phyloP scores from a whole-genome alignment of 192 early-diverging fungal species.

The Umbelopsis isabellina region DNA sequence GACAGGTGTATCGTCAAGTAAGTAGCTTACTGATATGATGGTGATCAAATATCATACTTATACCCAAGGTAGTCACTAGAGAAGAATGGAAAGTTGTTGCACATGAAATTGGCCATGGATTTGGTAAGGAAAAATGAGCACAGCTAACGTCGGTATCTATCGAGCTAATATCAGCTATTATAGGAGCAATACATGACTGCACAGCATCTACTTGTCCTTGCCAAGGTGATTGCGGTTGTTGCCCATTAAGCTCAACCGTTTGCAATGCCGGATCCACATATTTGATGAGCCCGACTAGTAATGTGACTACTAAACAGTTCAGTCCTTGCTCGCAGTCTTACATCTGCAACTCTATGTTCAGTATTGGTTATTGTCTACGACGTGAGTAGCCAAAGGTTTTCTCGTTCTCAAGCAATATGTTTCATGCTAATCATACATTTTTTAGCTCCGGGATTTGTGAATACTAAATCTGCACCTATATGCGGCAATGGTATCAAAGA shows the following conservation, averaged over 20 bases:
- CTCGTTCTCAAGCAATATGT: not conserved
- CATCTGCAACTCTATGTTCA: conserved; percentile 49
- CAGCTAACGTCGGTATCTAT: not conserved
- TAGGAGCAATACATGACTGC: conserved; percentile 88
- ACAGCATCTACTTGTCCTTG: conserved; percentile 66
- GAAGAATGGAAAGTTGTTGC: conserved; percentile 95
- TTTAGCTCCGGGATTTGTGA: conserved; percentile 43
- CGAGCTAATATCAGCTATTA: not conserved
- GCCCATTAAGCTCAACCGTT: conserved; percentile 68
- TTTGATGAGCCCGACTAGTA: conserved; percentile 80
- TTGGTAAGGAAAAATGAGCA: conserved; percentile 43
- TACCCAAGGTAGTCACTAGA: conserved; percentile 40
- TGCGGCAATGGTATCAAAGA: conserved; percentile 97
- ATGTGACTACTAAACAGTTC: conserved; percentile 63
- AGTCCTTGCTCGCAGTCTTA: conserved; percentile 65
- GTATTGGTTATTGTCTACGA: conserved; percentile 33
- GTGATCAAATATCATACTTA: not conserved
- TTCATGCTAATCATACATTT: not conserved
- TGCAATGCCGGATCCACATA: conserved; percentile 70
- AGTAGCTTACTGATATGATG: not conserved
- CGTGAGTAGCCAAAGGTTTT: conserved; percentile 19
- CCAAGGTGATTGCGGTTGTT: conserved; percentile 55
- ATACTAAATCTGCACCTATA: conserved; percentile 62
- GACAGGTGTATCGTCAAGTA: conserved; percentile 79
- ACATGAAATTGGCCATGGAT: conserved; percentile 91